These are phyloP conservation scores for Eucalyptus sp. DNA, from an alignment of 345 rosid species.

Conservation along the genomic window DNA sequence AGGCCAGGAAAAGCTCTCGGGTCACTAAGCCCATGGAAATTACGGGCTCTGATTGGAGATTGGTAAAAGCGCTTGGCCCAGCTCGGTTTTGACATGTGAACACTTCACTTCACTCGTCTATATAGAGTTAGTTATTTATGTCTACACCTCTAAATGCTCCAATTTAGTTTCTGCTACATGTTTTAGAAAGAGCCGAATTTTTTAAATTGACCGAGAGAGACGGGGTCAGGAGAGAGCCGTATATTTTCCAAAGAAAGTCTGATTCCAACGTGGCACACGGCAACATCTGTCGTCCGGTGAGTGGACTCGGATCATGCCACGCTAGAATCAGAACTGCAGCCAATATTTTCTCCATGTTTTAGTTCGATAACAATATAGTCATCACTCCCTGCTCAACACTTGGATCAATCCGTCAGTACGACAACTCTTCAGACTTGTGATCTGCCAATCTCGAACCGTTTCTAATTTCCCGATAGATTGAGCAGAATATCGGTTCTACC, in stretches of 20 bases:
- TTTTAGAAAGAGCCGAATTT: too few species aligned
- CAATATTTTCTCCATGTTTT: not conserved
- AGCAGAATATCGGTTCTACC: not conserved
- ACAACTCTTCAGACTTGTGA: not conserved
- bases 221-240: too few species aligned
- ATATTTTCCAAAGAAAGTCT: too few species aligned
- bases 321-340: accelerated
- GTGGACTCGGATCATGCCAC: accelerated
- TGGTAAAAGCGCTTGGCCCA: not conserved
- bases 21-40: not conserved
- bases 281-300: accelerated
- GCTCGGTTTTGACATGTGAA: not conserved
- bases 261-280: accelerated
- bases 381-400: not conserved
- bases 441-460: accelerated
- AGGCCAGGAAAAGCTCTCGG: not conserved
- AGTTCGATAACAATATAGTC: not conserved
- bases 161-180: not conserved
- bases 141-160: not conserved
- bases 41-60: not conserved
- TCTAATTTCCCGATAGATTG: not conserved
- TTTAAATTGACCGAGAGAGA: too few species aligned
- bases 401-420: not conserved
- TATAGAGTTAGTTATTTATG: accelerated
- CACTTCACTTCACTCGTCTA: not conserved